These are phyloP conservation scores for Myxozyma vanderwaltii DNA, from an alignment of 805 yeast genomes.

Conservation along the genomic window DNA sequence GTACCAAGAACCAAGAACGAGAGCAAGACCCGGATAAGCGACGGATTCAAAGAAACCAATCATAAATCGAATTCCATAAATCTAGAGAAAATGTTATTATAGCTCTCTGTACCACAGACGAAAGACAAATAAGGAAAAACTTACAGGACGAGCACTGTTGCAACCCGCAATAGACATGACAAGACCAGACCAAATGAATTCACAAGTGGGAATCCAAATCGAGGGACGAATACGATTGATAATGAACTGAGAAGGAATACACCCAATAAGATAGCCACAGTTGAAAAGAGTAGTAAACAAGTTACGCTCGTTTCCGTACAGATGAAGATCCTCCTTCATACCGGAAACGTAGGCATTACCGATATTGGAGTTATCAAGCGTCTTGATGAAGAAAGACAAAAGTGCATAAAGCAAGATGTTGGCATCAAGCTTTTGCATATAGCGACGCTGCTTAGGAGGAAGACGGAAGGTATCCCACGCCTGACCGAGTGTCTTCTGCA, in stretches of 20 bases:
- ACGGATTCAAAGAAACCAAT: conserved; percentile 54
- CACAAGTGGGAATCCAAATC: conserved; percentile 38
- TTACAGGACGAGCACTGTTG: conserved; percentile 15
- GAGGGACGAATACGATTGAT: conserved; percentile 39
- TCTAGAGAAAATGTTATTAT: conserved; percentile 20
- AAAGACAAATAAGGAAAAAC: not conserved
- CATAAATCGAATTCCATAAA: conserved; percentile 28
- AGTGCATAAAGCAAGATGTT: conserved; percentile 43
- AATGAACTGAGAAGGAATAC: conserved; percentile 42
- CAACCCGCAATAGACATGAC: conserved; percentile 30
- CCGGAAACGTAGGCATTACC: conserved; percentile 70
- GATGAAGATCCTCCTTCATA: conserved; percentile 56
- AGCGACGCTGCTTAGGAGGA: conserved; percentile 40
- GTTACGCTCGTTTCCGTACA: conserved; percentile 63
- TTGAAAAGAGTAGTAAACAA: conserved; percentile 58
- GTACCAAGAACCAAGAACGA: conserved; percentile 50
- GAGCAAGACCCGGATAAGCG: conserved; percentile 53
- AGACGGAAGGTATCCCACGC: conserved; percentile 33
- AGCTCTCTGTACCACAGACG: no score
- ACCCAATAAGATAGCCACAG: conserved; percentile 54
- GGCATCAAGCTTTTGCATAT: conserved; percentile 44
- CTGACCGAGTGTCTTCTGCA: conserved; percentile 23
- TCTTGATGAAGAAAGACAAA: conserved; percentile 50
- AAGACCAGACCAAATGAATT: conserved; percentile 30
- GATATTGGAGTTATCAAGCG: conserved; percentile 61